These are phyloP conservation scores for Aegle marmelos DNA, from an alignment of 345 rosid genomes.

Conservation along the genomic window DNA sequence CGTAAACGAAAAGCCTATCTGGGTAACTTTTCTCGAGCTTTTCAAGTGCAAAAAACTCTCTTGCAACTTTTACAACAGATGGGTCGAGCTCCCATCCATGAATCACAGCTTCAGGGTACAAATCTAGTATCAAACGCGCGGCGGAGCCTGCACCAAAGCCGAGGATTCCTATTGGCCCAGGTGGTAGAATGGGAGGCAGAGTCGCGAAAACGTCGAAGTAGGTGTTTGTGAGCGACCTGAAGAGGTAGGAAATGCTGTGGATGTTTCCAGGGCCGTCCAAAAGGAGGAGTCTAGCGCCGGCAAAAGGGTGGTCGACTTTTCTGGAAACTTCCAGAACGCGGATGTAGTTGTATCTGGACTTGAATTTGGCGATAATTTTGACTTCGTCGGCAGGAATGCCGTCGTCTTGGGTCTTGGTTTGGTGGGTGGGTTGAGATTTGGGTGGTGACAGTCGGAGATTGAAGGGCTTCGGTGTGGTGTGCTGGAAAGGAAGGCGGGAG, in stretches of 20 bases:
- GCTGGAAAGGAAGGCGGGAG: slow-evolving; percentile 17
- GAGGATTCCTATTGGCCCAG: slow-evolving; percentile 74
- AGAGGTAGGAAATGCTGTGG: slow-evolving; percentile 81
- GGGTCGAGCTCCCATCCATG: slow-evolving; percentile 97
- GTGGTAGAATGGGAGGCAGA: slow-evolving; percentile 66
- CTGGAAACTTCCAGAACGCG: slow-evolving; percentile 76
- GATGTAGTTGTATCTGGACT: slow-evolving; percentile 75
- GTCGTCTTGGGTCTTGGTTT: slow-evolving; percentile 33
- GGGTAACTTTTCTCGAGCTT: slow-evolving; percentile 60
- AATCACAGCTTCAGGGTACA: slow-evolving; percentile 50
- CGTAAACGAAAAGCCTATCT: slow-evolving; percentile 57
- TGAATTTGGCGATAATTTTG: slow-evolving; percentile 63
- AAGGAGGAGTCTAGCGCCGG: slow-evolving; percentile 72
- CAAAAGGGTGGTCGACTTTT: slow-evolving; percentile 65
- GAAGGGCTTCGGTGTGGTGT: slow-evolving; percentile 14
- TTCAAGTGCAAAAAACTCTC: slow-evolving; percentile 66
- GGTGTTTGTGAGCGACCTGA: slow-evolving; percentile 59
- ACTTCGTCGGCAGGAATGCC: slow-evolving; percentile 72
- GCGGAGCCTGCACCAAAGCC: slow-evolving; percentile 89
- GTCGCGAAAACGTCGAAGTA: slow-evolving; percentile 88
- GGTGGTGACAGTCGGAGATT: slow-evolving; percentile 13
- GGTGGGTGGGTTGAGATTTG: slow-evolving; percentile 12
- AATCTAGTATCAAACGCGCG: slow-evolving; percentile 61
- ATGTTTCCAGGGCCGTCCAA: slow-evolving; percentile 86
- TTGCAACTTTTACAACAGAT: slow-evolving; percentile 69